Evolutionary conservation across 2,329 filamentous ascomycete genomes (phyloP).

Genomic region (Penicillium sp.): DNA sequence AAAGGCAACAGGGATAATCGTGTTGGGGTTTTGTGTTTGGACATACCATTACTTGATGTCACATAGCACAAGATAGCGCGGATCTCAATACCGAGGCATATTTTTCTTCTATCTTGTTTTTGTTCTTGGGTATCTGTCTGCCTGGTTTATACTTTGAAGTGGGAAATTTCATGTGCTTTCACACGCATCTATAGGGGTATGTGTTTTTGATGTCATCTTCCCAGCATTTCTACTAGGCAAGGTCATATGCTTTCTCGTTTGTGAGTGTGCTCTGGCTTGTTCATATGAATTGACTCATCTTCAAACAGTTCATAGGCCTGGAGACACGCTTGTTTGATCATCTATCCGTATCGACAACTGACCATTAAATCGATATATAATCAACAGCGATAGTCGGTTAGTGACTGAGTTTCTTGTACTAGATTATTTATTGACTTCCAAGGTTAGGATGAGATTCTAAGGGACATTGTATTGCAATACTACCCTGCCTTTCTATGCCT

Average conservation of each 20-base stretch:
- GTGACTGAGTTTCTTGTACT: too few species aligned
- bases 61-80: not conserved
- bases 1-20: not conserved
- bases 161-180: not conserved
- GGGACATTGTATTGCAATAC: not conserved
- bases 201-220: not conserved
- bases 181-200: not conserved
- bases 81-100: conserved; percentile 1
- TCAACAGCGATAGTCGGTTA: too few species aligned
- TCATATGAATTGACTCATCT: not conserved
- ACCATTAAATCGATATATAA: not conserved
- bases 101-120: not conserved
- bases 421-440: too few species aligned
- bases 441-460: not conserved
- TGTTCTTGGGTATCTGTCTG: not conserved
- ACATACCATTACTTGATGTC: not conserved
- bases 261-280: conserved; percentile 6
- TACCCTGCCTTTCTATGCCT: not conserved
- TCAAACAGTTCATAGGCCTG: too few species aligned
- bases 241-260: conserved; percentile 1
- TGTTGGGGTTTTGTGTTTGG: not conserved
- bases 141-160: not conserved
- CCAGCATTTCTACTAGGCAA: not conserved
- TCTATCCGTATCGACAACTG: not conserved
- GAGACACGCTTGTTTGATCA: not conserved